Conservation (phyloP, 306 rosid genomes). For the Medicago arabica region DNA sequence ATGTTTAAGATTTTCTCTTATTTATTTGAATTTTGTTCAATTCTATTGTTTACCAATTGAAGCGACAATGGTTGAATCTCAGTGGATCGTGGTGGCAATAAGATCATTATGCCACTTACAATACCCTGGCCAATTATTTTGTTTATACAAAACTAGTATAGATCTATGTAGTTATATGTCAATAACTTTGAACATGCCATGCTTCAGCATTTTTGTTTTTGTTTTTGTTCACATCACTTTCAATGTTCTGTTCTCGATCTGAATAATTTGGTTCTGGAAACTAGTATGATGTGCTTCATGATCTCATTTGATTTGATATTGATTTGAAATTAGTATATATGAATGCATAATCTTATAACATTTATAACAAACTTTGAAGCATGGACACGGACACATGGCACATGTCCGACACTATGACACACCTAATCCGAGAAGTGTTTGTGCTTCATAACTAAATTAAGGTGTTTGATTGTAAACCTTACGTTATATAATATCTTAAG, state of each 20-base stretch:
- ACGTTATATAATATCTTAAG: slow-evolving; percentile 14
- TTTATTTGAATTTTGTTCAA: neutral
- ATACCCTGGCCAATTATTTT: neutral
- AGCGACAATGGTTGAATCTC: too few species aligned
- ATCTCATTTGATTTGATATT: slow-evolving; percentile 27
- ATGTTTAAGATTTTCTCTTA: neutral
- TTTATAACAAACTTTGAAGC: too few species aligned
- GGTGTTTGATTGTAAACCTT: slow-evolving; percentile 1
- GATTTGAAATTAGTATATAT: slow-evolving; percentile 30
- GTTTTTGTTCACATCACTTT: neutral
- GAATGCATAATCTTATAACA: neutral
- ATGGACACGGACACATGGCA: too few species aligned
- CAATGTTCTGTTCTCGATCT: slow-evolving; percentile 11
- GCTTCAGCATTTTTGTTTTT: too few species aligned
- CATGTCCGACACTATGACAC: too few species aligned
- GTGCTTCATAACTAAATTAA: too few species aligned
- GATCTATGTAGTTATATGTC: slow-evolving; percentile 53
- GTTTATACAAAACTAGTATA: neutral
- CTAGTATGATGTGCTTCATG: neutral
- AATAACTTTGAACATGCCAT: neutral
- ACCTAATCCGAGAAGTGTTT: too few species aligned
- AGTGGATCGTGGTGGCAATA: too few species aligned
- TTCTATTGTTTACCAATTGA: too few species aligned
- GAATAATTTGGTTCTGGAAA: slow-evolving; percentile 18
- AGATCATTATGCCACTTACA: too few species aligned